These are phyloP conservation scores for Xylaria longipes DNA, from an alignment of 495 filamentous ascomycete species.

Conservation along the genomic window DNA sequence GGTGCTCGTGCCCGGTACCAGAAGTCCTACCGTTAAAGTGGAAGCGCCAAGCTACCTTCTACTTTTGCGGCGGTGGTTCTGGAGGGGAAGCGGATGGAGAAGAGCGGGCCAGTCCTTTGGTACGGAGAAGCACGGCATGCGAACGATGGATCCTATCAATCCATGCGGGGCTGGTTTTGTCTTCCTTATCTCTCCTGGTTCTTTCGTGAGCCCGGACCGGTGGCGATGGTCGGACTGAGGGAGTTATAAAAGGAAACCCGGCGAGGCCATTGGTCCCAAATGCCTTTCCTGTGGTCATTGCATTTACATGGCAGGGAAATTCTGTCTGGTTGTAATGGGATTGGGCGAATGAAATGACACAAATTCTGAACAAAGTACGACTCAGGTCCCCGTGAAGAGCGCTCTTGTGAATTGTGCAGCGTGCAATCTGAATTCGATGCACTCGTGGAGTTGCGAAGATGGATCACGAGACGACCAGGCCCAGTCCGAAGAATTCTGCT, in stretches of 20 bases:
- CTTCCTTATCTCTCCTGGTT: constrained; percentile 32
- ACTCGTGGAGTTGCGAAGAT: neutral
- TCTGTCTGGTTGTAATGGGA: constrained; percentile 44
- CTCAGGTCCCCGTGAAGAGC: neutral
- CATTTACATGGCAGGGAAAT: constrained; percentile 44
- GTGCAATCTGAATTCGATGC: neutral
- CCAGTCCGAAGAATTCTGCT: neutral
- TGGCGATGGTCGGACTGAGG: constrained; percentile 39
- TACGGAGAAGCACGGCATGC: constrained; percentile 28
- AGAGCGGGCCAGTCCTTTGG: constrained; percentile 26
- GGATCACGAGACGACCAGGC: neutral
- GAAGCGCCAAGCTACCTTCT: constrained; percentile 18
- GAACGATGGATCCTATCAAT: constrained; percentile 27
- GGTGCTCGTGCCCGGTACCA: constrained; percentile 97
- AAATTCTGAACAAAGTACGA: constrained; percentile 32
- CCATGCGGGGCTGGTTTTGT: constrained; percentile 29
- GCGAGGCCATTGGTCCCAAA: constrained; percentile 35
- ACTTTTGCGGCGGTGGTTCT: constrained; percentile 26
- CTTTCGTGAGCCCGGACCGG: constrained; percentile 34
- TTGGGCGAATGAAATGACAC: constrained; percentile 47
- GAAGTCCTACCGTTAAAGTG: constrained; percentile 73
- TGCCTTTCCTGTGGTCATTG: constrained; percentile 39
- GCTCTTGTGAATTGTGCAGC: neutral
- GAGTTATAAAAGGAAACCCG: constrained; percentile 40
- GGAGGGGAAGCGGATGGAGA: constrained; percentile 25